Conservation (phyloP, 139 green algal species). For the Eudorina sp. region DNA sequence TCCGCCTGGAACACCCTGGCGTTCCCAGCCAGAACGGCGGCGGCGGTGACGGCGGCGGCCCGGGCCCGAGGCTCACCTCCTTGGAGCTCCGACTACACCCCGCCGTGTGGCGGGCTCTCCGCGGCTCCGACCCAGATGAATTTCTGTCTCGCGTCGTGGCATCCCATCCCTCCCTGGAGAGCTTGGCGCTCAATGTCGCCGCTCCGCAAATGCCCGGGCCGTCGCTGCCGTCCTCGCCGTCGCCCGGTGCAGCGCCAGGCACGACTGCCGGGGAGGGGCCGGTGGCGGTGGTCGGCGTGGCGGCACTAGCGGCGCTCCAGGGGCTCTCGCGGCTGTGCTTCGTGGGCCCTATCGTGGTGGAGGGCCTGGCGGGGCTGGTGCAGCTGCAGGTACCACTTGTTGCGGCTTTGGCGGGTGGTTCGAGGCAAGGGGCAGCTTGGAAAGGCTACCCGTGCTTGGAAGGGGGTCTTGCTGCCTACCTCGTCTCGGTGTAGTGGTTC, state of each 20-base stretch:
- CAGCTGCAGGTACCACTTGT: constrained; percentile 41
- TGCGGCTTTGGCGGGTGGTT: too few relatives aligned
- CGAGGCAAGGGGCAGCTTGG: too few relatives aligned
- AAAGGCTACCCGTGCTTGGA: too few relatives aligned
- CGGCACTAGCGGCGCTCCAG: not conserved
- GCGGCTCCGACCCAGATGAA: not conserved
- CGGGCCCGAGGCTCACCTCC: not conserved
- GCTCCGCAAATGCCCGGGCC: not conserved
- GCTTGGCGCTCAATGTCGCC: not conserved
- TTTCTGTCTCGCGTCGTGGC: constrained; percentile 10
- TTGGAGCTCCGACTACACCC: constrained; percentile 37
- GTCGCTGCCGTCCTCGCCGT: not conserved
- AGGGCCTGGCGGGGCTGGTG: constrained; percentile 22
- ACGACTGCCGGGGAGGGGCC: not conserved
- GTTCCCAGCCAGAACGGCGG: not conserved
- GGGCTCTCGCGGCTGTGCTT: not conserved
- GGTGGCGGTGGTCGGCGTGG: not conserved
- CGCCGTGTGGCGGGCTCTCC: constrained; percentile 19
- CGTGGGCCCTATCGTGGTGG: not conserved
- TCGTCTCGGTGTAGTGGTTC: too few relatives aligned
- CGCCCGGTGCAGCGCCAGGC: not conserved
- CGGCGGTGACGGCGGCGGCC: not conserved
- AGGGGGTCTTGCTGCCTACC: too few relatives aligned
- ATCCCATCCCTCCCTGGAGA: constrained; percentile 22
- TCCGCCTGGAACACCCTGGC: not conserved